phyloP scores from a whole-genome alignment of 768 basidiomycete genomes.

The Pulveroboletus sp. region DNA sequence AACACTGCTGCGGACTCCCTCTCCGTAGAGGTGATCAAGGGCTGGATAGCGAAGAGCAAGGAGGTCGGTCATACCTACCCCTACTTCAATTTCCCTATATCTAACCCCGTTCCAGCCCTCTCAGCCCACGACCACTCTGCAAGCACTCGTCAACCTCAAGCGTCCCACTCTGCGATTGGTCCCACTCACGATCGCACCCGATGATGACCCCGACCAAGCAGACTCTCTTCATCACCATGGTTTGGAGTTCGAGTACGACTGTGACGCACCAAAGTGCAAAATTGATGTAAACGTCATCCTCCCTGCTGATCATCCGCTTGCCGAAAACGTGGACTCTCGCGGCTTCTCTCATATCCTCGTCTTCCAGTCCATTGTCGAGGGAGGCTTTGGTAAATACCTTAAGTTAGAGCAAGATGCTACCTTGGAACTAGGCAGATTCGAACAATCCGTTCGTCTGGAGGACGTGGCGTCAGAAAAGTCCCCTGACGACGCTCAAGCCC shows the following conservation, averaged over 20 bases:
- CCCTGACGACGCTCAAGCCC: constrained; percentile 8
- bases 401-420: constrained; percentile 73
- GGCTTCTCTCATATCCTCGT: constrained; percentile 33
- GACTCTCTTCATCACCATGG: constrained; percentile 63
- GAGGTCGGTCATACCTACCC: constrained; percentile 55
- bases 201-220: constrained; percentile 42
- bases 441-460: constrained; percentile 29
- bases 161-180: constrained; percentile 80
- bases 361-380: constrained; percentile 56
- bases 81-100: background rate
- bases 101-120: constrained; percentile 43
- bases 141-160: constrained; percentile 92
- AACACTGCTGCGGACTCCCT: constrained; percentile 61
- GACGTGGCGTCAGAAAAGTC: constrained; percentile 8
- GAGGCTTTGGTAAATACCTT: constrained; percentile 76
- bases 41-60: constrained; percentile 85
- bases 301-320: constrained; percentile 57
- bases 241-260: constrained; percentile 90
- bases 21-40: constrained; percentile 74
- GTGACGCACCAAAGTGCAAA: constrained; percentile 79
- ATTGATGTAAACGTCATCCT: constrained; percentile 76
- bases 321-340: constrained; percentile 32
- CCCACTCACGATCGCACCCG: constrained; percentile 46
- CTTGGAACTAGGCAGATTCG: constrained; percentile 76
- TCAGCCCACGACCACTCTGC: constrained; percentile 87